phyloP scores from a whole-genome alignment of 169 alveolate species.

The Cryptosporidium felis region DNA sequence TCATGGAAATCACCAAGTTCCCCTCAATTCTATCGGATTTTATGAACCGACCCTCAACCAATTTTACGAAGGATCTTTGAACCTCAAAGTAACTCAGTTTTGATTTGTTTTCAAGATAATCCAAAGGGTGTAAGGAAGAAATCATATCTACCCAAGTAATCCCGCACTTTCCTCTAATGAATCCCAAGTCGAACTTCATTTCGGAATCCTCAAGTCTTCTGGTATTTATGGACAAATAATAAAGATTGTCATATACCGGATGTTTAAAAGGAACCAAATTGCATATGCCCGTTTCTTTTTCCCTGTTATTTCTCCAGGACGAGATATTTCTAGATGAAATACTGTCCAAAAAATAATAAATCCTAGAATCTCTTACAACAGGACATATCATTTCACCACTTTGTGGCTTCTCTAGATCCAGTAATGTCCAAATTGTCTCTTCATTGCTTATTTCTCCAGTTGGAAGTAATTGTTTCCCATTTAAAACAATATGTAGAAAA shows the following conservation, averaged over 20 bases:
- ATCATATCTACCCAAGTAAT: background rate
- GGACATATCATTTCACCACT: background rate
- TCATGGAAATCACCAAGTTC: background rate
- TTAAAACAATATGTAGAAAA: constrained; percentile 13
- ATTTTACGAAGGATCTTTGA: constrained; percentile 12
- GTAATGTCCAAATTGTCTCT: background rate
- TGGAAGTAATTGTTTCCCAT: background rate
- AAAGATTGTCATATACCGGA: background rate
- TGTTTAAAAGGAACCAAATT: background rate
- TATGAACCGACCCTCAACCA: background rate
- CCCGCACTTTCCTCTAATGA: background rate
- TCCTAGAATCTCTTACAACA: background rate
- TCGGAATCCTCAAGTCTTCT: background rate
- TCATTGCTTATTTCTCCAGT: background rate
- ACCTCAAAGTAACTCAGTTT: background rate
- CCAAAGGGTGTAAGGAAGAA: background rate
- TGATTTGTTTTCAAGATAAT: background rate
- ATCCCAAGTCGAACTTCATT: background rate
- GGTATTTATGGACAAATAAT: background rate
- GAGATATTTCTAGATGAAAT: no score
- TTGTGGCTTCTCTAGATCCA: constrained; percentile 2
- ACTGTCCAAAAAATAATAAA: background rate
- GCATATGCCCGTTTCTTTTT: no score
- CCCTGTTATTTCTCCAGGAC: background rate
- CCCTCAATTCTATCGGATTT: constrained; percentile 19